Percentiles rank a stretch among this genome's conserved stretches.
Evolutionary conservation across 2,329 filamentous ascomycete species (phyloP).

Genomic region (Pyrenochaeta sp.): DNA sequence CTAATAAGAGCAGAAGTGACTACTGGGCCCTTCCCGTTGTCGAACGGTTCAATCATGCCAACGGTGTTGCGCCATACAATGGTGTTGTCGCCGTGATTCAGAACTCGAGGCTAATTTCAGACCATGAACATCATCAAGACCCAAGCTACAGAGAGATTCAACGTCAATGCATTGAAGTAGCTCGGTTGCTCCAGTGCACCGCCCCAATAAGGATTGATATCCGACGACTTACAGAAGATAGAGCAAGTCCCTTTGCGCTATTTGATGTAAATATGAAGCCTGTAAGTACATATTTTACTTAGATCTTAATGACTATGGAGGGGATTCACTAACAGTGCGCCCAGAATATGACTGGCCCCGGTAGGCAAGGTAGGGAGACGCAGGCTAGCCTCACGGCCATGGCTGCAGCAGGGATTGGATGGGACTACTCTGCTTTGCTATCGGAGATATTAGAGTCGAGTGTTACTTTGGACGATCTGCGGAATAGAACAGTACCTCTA

Average conservation of each 20-base stretch:
- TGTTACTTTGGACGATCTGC: not conserved
- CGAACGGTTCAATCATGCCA: slow-evolving; percentile 57
- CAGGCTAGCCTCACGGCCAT: slow-evolving; percentile 58
- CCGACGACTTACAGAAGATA: slow-evolving; percentile 44
- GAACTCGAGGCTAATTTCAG: slow-evolving; percentile 56
- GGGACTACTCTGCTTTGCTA: slow-evolving; percentile 48
- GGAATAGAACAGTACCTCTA: not conserved
- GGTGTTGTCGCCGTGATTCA: slow-evolving; percentile 57
- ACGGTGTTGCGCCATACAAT: slow-evolving; percentile 59
- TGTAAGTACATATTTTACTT: slow-evolving; percentile 37
- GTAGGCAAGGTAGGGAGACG: slow-evolving; percentile 57
- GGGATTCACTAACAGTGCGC: not conserved
- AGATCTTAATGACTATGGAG: not conserved
- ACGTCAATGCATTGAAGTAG: slow-evolving; percentile 53
- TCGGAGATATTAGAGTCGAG: slow-evolving; percentile 42
- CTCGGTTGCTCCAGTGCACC: slow-evolving; percentile 50
- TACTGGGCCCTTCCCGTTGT: slow-evolving; percentile 59
- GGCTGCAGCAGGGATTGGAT: slow-evolving; percentile 54
- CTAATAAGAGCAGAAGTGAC: slow-evolving; percentile 10
- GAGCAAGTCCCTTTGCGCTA: slow-evolving; percentile 51
- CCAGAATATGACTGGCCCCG: slow-evolving; percentile 59
- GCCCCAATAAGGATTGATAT: slow-evolving; percentile 60
- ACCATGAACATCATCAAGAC: slow-evolving; percentile 42
- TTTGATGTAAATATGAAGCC: slow-evolving; percentile 65
- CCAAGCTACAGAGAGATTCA: slow-evolving; percentile 43